phyloP scores from a whole-genome alignment of 305 asterid species.

The Fraxinus velutina region DNA sequence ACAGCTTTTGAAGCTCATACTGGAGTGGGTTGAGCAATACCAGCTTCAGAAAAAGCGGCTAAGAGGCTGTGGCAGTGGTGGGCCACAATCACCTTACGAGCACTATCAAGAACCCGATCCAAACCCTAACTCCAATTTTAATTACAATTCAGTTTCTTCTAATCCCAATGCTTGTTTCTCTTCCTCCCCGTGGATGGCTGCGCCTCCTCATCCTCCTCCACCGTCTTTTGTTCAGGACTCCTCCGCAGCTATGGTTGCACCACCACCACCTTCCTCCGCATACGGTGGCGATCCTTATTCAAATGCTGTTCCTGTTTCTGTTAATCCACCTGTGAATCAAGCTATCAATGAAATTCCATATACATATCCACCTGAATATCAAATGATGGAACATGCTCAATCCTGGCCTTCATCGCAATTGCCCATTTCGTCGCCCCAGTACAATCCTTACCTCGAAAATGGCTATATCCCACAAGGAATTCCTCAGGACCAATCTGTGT shows the following conservation, averaged over 20 bases:
- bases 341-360: constrained; percentile 41
- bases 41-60: constrained; percentile 63
- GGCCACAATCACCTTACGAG: constrained; percentile 21
- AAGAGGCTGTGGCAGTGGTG: constrained; percentile 16
- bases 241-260: constrained; percentile 19
- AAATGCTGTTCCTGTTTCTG: constrained; percentile 1
- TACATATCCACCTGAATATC: constrained; percentile 38
- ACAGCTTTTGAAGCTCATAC: constrained; percentile 68
- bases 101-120: constrained; percentile 29
- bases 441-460: constrained; percentile 35
- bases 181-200: constrained; percentile 34
- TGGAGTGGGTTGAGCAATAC: constrained; percentile 77
- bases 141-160: constrained; percentile 17
- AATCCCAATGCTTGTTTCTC: constrained; percentile 34
- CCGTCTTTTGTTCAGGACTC: constrained; percentile 20
- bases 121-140: constrained; percentile 30
- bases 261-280: constrained; percentile 28
- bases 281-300: constrained; percentile 29
- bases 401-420: constrained; percentile 43
- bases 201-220: constrained; percentile 3
- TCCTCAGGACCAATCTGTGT: constrained; percentile 35
- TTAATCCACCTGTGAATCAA: constrained; percentile 16
- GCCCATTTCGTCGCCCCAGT: constrained; percentile 37
- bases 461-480: neutral
- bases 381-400: constrained; percentile 46